A percentile compares a stretch with the other conserved stretches of the same genome.
These are phyloP conservation scores for Naganishia onofrii DNA, from an alignment of 768 basidiomycete species.

Conservation along the genomic window DNA sequence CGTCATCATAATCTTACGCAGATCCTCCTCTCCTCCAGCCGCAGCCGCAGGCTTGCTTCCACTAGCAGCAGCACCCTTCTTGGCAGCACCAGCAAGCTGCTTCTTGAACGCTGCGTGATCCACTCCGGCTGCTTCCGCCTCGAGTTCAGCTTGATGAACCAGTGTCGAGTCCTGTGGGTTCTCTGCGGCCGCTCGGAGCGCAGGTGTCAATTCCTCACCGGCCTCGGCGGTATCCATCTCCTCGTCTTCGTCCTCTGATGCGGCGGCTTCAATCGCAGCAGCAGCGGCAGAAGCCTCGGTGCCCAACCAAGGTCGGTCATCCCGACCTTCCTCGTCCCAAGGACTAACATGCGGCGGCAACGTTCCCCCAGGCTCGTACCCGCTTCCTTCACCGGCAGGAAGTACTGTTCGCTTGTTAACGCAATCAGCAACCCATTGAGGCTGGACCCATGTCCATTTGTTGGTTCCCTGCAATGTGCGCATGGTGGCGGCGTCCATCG, in stretches of 20 bases:
- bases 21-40: slow-evolving; percentile 64
- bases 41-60: slow-evolving; percentile 34
- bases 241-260: slow-evolving; percentile 51
- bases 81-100: slow-evolving; percentile 59
- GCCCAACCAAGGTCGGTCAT: slow-evolving; percentile 49
- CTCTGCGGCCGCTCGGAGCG: slow-evolving; percentile 52
- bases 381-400: slow-evolving; percentile 62
- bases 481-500: slow-evolving; percentile 55
- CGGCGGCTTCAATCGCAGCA: slow-evolving; percentile 49
- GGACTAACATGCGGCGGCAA: slow-evolving; percentile 95
- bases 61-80: slow-evolving; percentile 43
- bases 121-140: slow-evolving; percentile 82
- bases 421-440: slow-evolving; percentile 97
- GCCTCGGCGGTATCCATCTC: slow-evolving; percentile 47
- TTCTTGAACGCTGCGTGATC: slow-evolving; percentile 77
- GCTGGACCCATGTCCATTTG: slow-evolving; percentile 84
- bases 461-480: slow-evolving; percentile 64
- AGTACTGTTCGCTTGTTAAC: slow-evolving; percentile 82
- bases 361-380: slow-evolving; percentile 76
- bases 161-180: slow-evolving; percentile 64
- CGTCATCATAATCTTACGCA: slow-evolving; percentile 98
- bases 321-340: slow-evolving; percentile 70
- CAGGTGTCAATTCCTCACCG: slow-evolving; percentile 43
- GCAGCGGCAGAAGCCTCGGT: slow-evolving; percentile 62
- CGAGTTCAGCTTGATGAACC: slow-evolving; percentile 81